Evolutionary conservation across 441 rosid genomes (phyloP), one percentile per base, ranked within the genome.

Genomic region (Euphorbia corollata): DNA sequence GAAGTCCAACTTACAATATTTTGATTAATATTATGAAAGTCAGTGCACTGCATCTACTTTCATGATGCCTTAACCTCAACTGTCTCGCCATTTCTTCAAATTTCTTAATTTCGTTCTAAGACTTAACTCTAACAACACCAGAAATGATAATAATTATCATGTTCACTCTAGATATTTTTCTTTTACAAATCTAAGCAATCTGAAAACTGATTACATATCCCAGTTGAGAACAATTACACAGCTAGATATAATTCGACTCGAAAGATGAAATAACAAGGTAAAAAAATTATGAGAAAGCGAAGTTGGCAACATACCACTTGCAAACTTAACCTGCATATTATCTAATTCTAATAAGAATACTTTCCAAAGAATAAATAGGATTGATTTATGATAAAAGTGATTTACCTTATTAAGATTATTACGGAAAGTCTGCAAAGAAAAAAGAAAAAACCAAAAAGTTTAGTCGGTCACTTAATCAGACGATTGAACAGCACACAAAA

Each of bases 401-500:
- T 73, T 72, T 82, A 91, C 97, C 91, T 93, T 89, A 75, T 91
- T 93, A 51, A 93, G 91, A 81, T 93, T 93, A 80, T 93, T 91
- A 19, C 97, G 96, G 75, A 72, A 91, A 16, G 95, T 89, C 99
- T 91, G 90, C 13, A 67, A 73, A 67, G 18, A 64, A 39, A 64
- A 47, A 69, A 9, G 27, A 39, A 36, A 71, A 67, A 59, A 18
- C 23, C 0, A 11, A 63, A 70, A 24, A 16, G 0, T 67, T 82
- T 60, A 83, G 84, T 62, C 66, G 27, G 61, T 61, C 65, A 48
- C 66, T 54, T 66, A 68, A 67, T 30, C 63, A 64, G 75, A 69
- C 64, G 61, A 63, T 2, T 19, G 24, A n/a, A 73, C 16, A 41
- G 68, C 5, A 30, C 2, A 45, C 56, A 68, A n/a, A 73, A 41